Conservation (phyloP, 345 rosid species). For the Dovyalis caffra region DNA sequence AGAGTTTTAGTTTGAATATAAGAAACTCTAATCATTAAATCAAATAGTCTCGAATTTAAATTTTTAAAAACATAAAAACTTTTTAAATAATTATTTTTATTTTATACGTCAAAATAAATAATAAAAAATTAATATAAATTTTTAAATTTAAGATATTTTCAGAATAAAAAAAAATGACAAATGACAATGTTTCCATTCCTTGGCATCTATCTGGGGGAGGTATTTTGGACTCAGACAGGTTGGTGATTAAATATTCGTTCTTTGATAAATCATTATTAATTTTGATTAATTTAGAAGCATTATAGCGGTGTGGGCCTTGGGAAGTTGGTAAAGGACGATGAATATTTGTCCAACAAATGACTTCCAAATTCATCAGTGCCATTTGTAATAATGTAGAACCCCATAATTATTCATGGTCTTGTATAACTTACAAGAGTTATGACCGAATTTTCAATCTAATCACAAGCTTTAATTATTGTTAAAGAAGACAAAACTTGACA, state of each 20-base stretch:
- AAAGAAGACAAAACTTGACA: not conserved
- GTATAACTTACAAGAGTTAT: not conserved
- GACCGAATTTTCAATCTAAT: not conserved
- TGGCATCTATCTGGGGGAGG: not conserved
- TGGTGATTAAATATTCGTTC: not conserved
- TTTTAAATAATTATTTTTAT: too few species aligned
- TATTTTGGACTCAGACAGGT: not conserved
- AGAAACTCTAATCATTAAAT: too few species aligned
- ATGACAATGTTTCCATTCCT: not conserved
- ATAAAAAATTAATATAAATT: too few species aligned
- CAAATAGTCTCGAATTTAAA: too few species aligned
- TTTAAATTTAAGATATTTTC: too few species aligned
- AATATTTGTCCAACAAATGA: not conserved
- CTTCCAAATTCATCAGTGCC: not conserved
- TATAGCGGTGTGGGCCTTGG: not conserved
- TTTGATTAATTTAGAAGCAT: not conserved
- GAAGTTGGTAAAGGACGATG: not conserved
- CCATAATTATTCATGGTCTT: not conserved
- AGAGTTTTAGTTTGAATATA: too few species aligned
- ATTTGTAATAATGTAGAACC: too few species aligned
- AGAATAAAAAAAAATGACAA: not conserved
- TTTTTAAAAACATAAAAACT: too few species aligned
- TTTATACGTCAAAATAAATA: fast-evolving
- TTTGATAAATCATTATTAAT: not conserved
- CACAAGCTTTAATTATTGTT: not conserved